Conservation (phyloP, 768 basidiomycete genomes). For the Lactarius deliciosus region DNA sequence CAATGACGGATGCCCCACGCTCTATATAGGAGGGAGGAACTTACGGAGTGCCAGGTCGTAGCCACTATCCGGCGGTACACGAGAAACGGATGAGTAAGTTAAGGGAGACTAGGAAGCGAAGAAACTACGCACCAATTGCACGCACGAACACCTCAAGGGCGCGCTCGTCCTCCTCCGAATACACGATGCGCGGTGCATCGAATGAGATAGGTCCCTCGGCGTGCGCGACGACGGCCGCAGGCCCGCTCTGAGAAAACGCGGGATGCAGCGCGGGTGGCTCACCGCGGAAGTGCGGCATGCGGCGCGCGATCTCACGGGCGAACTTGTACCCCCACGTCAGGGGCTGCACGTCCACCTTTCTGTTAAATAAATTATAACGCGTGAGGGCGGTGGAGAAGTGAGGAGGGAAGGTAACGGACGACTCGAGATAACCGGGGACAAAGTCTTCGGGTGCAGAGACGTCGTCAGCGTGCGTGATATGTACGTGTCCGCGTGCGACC, state of each 20-base stretch:
- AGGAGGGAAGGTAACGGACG: conserved; percentile 50
- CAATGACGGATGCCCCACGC: not conserved
- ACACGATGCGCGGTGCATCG: conserved; percentile 33
- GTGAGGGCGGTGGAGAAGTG: conserved; percentile 33
- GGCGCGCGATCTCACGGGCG: conserved; percentile 50
- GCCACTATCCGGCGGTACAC: not conserved
- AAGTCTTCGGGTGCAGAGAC: conserved; percentile 28
- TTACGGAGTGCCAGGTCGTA: conserved; percentile 39
- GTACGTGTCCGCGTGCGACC: conserved; percentile 27
- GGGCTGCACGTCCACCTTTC: conserved; percentile 30
- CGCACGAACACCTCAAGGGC: conserved; percentile 36
- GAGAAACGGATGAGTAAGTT: not conserved
- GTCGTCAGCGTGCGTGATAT: conserved; percentile 28
- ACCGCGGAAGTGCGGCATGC: conserved; percentile 45
- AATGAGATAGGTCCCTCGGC: conserved; percentile 31
- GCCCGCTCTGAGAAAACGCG: conserved; percentile 35
- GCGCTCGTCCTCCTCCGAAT: conserved; percentile 29
- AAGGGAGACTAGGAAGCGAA: not conserved
- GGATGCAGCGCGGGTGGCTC: conserved; percentile 35
- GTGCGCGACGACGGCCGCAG: conserved; percentile 27
- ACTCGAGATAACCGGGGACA: conserved; percentile 38
- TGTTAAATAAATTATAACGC: conserved; percentile 18
- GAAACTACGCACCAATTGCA: not conserved
- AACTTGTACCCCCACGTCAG: conserved; percentile 56
- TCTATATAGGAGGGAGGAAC: not conserved